Base-by-base conservation (phyloP, 306 rosid genomes). In the Rosa rugosa region DNA sequence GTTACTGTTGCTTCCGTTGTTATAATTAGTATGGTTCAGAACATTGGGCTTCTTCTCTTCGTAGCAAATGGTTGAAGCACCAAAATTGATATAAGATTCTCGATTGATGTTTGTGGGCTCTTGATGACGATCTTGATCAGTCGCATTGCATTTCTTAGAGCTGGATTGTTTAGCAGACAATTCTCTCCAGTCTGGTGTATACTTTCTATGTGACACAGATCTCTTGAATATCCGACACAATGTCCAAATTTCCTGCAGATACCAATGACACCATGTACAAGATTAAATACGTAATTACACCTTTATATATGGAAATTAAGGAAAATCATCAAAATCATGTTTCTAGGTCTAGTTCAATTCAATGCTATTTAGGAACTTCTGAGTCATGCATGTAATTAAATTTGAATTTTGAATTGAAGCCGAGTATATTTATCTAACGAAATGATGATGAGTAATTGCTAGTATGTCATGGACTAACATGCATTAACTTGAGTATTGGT, bases 161-260 rank as follows among this genome's bases (percentile, higher is more conserved):
- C 66, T 16, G 64, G n/a, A 5, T 70, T 84, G 78, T 78, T 88
- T 92, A 5, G 84, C n/a, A 1, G 83, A 17, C 40, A 80, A 8
- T 25, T 79, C 85, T 80, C 79, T 91, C 87, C 91, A 75, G 12
- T 90, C 96, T 16, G 85, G 68, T 42, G 79, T 73, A 66, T 78
- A 87, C 87, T 86, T 93, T 76, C 77, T 91, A 18, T 86, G 83
- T 42, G 92, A 72, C 40, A 84, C 71, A 54, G 81, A 88, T 80
- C 99, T 81, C 77, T 90, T 88, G 86, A 95, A 93, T 75, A 95
- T 93, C 83, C 96, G 54, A 73, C 99, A 95, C 10, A 95, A 75
- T 17, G 99, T 95, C 99, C 99, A 95, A 51, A 95, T 91, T 85
- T 95, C 99, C 99, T 95, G 97, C 49, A 68, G 14, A 38, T 63